These are phyloP conservation scores for Staphylotrichum tortipilum DNA, from an alignment of 495 filamentous ascomycete species.

Conservation along the genomic window DNA sequence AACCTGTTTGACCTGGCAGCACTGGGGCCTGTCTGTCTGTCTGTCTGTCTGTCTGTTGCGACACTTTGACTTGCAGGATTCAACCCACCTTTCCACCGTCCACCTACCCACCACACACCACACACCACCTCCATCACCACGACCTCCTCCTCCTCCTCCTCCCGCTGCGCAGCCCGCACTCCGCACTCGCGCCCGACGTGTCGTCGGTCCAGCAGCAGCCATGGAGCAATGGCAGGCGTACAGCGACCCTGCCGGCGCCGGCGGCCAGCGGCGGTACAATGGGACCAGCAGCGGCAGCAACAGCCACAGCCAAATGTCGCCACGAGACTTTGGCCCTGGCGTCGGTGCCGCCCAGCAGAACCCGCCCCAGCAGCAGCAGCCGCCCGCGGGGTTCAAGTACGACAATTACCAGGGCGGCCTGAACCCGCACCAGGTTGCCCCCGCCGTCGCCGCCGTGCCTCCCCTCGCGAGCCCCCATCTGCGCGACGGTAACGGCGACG, in stretches of 20 bases:
- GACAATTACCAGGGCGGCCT: constrained; percentile 59
- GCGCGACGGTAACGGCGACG: constrained; percentile 72
- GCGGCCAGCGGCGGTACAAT: constrained; percentile 44
- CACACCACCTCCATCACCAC: not conserved
- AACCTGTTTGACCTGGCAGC: not conserved
- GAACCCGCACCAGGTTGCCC: constrained; percentile 45
- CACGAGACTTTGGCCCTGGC: constrained; percentile 33
- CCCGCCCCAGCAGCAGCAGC: constrained; percentile 42
- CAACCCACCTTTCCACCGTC: too few relatives aligned
- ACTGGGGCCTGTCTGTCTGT: not conserved
- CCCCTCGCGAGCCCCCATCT: constrained; percentile 56
- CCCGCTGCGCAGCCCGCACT: not conserved
- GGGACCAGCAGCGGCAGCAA: constrained; percentile 25
- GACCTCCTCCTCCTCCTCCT: too few relatives aligned
- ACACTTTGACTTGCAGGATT: not conserved
- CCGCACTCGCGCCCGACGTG: not conserved
- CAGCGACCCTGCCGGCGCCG: constrained; percentile 33
- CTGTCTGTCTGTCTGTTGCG: not conserved
- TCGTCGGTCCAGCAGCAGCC: constrained; percentile 21
- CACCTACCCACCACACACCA: too few relatives aligned
- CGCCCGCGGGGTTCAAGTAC: constrained; percentile 62
- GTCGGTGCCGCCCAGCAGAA: too few relatives aligned
- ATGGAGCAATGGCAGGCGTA: constrained; percentile 54
- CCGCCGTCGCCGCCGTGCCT: constrained; percentile 54
- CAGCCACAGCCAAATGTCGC: constrained; percentile 30